phyloP scores from a whole-genome alignment of 345 rosid species.

The Psidium friedrichsthalianum region DNA sequence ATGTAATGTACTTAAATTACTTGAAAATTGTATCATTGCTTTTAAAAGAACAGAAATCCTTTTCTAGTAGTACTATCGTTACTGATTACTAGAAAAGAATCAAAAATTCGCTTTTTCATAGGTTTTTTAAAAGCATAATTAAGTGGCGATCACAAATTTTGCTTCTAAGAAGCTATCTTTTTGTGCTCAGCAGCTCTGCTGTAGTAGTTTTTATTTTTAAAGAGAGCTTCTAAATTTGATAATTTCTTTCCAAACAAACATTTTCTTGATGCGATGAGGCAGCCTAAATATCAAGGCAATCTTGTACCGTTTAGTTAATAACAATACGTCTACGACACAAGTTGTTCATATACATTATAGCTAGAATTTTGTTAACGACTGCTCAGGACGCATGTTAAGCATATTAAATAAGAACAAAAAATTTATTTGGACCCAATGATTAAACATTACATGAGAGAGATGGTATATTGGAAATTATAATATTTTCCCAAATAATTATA shows the following conservation, averaged over 20 bases:
- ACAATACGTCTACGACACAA: background rate
- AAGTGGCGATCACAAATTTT: background rate
- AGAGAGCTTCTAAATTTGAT: background rate
- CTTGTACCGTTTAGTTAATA: background rate
- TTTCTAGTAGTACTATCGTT: background rate
- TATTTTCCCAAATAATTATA: background rate
- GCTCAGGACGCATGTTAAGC: background rate
- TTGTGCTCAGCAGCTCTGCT: background rate
- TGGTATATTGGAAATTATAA: background rate
- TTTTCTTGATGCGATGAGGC: background rate
- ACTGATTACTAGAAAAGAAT: background rate
- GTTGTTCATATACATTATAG: background rate
- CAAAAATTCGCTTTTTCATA: background rate
- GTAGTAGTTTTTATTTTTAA: background rate
- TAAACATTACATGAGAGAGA: background rate
- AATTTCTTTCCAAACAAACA: background rate
- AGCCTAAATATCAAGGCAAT: background rate
- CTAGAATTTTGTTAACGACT: background rate
- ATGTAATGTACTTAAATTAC: background rate
- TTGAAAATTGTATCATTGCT: no score
- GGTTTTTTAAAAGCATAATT: background rate
- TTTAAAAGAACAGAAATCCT: no score
- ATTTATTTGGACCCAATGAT: background rate
- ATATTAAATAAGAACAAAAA: background rate
- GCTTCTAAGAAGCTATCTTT: background rate